Percentiles rank a stretch among this genome's conserved stretches.
Evolutionary conservation across 306 rosid species (phyloP).

Genomic region (Lathyrus oleraceus): DNA sequence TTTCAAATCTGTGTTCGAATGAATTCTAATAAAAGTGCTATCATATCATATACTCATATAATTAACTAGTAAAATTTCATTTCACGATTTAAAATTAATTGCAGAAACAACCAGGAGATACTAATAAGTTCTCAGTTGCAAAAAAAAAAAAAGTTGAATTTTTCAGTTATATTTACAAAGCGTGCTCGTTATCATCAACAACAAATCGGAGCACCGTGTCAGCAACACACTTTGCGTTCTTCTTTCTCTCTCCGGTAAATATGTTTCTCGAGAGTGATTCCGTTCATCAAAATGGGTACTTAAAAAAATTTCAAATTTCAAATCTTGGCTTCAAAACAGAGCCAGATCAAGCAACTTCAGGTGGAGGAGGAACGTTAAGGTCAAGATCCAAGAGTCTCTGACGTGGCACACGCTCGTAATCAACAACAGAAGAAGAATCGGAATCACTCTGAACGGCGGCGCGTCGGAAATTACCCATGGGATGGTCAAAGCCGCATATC

Average conservation of each 20-base stretch:
- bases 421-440: constrained; percentile 54
- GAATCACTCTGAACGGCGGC: constrained; percentile 47
- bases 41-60: background rate
- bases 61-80: background rate
- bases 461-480: constrained; percentile 23
- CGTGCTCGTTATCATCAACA: constrained; percentile 25
- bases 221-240: constrained; percentile 32
- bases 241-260: background rate
- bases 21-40: background rate
- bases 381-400: constrained; percentile 58
- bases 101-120: constrained; percentile 48
- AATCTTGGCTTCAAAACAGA: constrained; percentile 23
- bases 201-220: constrained; percentile 34
- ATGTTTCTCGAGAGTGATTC: constrained; percentile 22
- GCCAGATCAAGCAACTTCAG: constrained; percentile 57
- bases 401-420: constrained; percentile 41
- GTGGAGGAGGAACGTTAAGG: constrained; percentile 66
- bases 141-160: background rate
- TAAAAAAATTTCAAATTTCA: background rate
- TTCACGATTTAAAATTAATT: background rate
- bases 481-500: constrained; percentile 39
- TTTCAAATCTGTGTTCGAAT: constrained; percentile 2
- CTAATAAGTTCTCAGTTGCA: constrained; percentile 46
- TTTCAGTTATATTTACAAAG: constrained; percentile 44
- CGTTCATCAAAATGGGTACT: constrained; percentile 24